Evolutionary conservation across 169 alveolate genomes (phyloP).

Genomic region (Eimeria praecox): DNA sequence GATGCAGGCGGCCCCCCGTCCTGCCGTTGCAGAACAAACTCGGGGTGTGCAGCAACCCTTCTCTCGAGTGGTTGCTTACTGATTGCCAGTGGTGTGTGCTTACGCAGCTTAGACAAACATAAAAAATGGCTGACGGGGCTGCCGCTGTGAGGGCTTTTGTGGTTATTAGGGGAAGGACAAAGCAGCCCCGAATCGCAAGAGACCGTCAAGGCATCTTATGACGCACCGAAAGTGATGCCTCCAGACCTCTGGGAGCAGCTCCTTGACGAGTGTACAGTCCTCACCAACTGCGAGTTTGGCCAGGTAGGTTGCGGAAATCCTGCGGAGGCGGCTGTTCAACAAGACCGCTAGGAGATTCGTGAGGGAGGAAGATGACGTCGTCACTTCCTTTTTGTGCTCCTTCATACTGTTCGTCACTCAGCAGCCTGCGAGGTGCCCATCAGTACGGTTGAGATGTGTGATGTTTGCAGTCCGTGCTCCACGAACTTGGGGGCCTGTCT

Average conservation of each 20-base stretch:
- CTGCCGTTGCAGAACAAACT: conserved; percentile 28
- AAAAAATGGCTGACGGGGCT: not conserved
- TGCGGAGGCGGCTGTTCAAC: not conserved
- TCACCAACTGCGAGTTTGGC: conserved; percentile 82
- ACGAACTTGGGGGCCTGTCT: conserved; percentile 75
- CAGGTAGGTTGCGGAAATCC: conserved; percentile 55
- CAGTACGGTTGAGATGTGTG: not conserved
- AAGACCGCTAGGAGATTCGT: not conserved
- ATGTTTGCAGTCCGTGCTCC: conserved; percentile 72
- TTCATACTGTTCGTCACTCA: not conserved
- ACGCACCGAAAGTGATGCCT: conserved; percentile 78
- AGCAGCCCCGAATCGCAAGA: conserved; percentile 15
- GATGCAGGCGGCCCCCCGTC: conserved; percentile 63
- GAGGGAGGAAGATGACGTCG: not conserved
- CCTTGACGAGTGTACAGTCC: conserved; percentile 83
- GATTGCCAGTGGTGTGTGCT: not conserved
- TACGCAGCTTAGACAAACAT: not conserved
- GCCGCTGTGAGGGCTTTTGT: not conserved
- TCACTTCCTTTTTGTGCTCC: not conserved
- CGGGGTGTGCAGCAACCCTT: not conserved
- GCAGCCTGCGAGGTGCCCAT: not conserved
- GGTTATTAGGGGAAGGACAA: conserved; percentile 24
- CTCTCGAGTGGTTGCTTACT: not conserved
- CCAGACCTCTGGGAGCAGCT: conserved; percentile 83
- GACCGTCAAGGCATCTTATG: conserved; percentile 31